Evolutionary conservation across 306 rosid genomes (phyloP).

Genomic region (Lathyrus aphaca): DNA sequence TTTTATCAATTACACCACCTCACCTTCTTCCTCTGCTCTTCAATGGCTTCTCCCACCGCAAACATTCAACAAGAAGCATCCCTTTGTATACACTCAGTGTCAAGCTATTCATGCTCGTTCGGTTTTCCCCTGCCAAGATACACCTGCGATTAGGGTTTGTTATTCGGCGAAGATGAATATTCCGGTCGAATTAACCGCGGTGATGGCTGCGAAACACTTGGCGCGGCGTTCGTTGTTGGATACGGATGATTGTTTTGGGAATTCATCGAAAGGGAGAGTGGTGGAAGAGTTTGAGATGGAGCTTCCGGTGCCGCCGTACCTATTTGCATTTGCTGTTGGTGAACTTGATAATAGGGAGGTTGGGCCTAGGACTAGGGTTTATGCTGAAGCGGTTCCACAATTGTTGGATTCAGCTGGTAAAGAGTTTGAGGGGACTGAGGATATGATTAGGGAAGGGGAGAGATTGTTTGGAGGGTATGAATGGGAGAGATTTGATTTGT

Average conservation of each 20-base stretch:
- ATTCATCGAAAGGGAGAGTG: constrained; percentile 53
- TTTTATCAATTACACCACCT: constrained; percentile 56
- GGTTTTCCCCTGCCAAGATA: constrained; percentile 89
- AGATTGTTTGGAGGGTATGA: constrained; percentile 69
- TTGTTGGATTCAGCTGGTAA: constrained; percentile 69
- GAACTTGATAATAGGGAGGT: constrained; percentile 75
- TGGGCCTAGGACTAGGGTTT: constrained; percentile 90
- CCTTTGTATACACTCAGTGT: constrained; percentile 91
- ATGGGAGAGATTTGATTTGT: constrained; percentile 88
- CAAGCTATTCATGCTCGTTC: constrained; percentile 93
- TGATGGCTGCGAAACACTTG: constrained; percentile 72
- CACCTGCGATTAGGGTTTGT: constrained; percentile 78
- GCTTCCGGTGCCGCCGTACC: constrained; percentile 80
- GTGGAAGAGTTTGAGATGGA: constrained; percentile 97
- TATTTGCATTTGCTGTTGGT: constrained; percentile 87
- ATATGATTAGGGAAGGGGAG: constrained; percentile 82
- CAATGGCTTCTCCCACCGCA: constrained; percentile 88
- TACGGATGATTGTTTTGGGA: constrained; percentile 56
- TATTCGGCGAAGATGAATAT: constrained; percentile 62
- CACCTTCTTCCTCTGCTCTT: constrained; percentile 82
- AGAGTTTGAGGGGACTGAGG: constrained; percentile 83
- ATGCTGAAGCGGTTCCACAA: constrained; percentile 59
- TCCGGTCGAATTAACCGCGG: constrained; percentile 65
- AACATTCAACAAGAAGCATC: constrained; percentile 66
- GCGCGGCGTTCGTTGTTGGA: constrained; percentile 48